Conservation (phyloP, 1,284 basidiomycete species). For the Takashimella koratensis region DNA sequence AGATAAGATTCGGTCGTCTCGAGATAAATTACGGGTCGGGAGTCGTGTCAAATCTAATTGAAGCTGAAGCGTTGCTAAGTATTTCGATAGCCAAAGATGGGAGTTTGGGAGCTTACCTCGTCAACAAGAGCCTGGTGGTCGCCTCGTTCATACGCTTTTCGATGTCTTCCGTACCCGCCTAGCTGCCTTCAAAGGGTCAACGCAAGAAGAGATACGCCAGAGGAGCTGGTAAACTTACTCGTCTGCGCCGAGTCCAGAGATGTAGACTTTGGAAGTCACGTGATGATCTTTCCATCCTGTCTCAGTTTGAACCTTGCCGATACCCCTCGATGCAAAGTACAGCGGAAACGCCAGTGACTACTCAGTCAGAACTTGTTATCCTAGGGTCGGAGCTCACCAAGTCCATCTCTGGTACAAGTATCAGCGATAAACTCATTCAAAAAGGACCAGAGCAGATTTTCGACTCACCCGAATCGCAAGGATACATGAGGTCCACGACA, state of each 20-base stretch:
- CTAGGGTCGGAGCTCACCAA: constrained; percentile 59
- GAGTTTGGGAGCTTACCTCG: constrained; percentile 58
- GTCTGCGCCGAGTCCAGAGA: constrained; percentile 92
- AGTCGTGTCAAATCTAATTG: constrained; percentile 91
- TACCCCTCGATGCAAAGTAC: constrained; percentile 83
- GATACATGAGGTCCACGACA: constrained; percentile 75
- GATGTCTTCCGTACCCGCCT: constrained; percentile 89
- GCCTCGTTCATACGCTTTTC: constrained; percentile 64
- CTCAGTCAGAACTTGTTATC: background rate
- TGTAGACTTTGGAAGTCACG: constrained; percentile 72
- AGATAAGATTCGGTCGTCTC: constrained; percentile 89
- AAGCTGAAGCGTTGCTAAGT: constrained; percentile 53
- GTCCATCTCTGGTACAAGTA: constrained; percentile 70
- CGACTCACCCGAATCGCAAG: constrained; percentile 57
- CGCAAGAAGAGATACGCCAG: background rate
- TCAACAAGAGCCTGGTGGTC: constrained; percentile 71
- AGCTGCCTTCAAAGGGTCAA: constrained; percentile 55
- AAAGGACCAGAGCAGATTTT: no score
- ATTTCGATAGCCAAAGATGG: background rate
- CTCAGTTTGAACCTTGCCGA: constrained; percentile 56
- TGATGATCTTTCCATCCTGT: constrained; percentile 32
- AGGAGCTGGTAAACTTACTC: constrained; percentile 52
- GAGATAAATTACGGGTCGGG: constrained; percentile 81
- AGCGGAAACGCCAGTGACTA: constrained; percentile 87
- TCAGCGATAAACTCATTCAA: no score